Evolutionary conservation across 2,329 filamentous ascomycete species (phyloP), one percentile per base, ranked within the genome.

Genomic region (Alternaria rosae): DNA sequence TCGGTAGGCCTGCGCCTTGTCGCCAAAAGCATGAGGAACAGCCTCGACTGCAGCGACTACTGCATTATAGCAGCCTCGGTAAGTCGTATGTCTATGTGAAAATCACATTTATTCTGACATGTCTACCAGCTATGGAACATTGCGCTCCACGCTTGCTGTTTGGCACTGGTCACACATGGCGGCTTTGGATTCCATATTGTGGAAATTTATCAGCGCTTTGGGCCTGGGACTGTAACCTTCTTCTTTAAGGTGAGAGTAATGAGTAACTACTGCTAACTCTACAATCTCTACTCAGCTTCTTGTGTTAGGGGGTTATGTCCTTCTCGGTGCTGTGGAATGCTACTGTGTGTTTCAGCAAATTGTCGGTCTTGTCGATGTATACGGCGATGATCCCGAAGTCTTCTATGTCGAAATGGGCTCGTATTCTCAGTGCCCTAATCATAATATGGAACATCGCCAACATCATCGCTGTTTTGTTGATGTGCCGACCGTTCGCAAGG

Each of bases 301-400:
- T n/a, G n/a, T 38, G 8, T n/a, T n/a, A 70, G 66, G 64, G 62
- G 1, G 65, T 70, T 50, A 67, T 71, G 64, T 38, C 64, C 5
- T 71, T 71, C 41, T 45, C 67, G 1, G 45, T 71, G 10, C 52
- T 71, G 5, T 72, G 68, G 69, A 70, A 71, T 17, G 65, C 57
- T 10, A 68, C 64, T 1, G 60, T 71, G 21, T 65, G 61, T 44
- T 72, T 67, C 38, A 64, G 63, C 45, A 69, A 70, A 60, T 20
- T 70, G 1, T 73, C 68, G 2, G 56, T 71, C 11, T 54, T 71
- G 9, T 54, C 69, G 2, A 71, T 71, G 68, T 71, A 71, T 47
- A 54, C 51, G 4, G 47, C 62, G 6, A 42, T 70, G n/a, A 68
- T 73, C 38, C 66, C 65, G 1, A 61, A 54, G 1, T 54, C 44